Conservation (phyloP, 352 stramenopile species). For the Pilasporangium apinafurcum region DNA sequence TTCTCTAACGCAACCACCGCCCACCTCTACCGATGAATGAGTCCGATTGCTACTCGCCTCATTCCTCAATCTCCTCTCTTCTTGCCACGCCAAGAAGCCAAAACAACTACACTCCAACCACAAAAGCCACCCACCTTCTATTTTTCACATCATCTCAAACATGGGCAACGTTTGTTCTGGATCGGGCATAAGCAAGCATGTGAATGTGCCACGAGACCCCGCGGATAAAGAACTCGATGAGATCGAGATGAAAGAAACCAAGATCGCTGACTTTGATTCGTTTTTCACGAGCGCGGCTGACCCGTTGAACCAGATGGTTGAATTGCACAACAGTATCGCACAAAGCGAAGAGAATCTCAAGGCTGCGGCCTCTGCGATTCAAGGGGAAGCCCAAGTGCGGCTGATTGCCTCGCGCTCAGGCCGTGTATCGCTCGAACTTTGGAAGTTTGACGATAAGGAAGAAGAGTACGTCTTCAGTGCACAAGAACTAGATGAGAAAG, state of each 20-base stretch:
- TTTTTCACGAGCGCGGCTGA: conserved; percentile 14
- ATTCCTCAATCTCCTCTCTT: conserved; percentile 26
- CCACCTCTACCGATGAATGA: too few species aligned
- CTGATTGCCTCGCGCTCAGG: conserved; percentile 11
- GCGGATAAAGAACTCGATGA: conserved; percentile 19
- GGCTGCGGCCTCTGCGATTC: conserved; percentile 29
- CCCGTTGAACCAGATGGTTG: conserved; percentile 13
- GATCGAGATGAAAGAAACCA: conserved; percentile 18
- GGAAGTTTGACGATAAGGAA: conserved; percentile 42
- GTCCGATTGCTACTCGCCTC: too few species aligned
- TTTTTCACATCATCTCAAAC: background rate
- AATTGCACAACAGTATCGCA: conserved; percentile 42
- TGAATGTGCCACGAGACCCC: conserved; percentile 13
- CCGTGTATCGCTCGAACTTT: conserved; percentile 23
- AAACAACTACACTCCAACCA: background rate
- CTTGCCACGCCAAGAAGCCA: conserved; percentile 16
- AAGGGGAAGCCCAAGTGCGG: conserved; percentile 39
- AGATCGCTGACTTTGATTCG: conserved; percentile 15
- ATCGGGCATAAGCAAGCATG: conserved; percentile 25
- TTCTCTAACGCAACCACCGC: too few species aligned
- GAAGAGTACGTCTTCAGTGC: conserved; percentile 21
- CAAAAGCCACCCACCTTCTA: background rate
- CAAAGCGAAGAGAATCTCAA: conserved; percentile 54
- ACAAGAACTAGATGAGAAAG: conserved; percentile 13
- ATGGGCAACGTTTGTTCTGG: conserved; percentile 63